phyloP scores from a whole-genome alignment of 2,329 filamentous ascomycete species.

The Cyphellophora europaea region DNA sequence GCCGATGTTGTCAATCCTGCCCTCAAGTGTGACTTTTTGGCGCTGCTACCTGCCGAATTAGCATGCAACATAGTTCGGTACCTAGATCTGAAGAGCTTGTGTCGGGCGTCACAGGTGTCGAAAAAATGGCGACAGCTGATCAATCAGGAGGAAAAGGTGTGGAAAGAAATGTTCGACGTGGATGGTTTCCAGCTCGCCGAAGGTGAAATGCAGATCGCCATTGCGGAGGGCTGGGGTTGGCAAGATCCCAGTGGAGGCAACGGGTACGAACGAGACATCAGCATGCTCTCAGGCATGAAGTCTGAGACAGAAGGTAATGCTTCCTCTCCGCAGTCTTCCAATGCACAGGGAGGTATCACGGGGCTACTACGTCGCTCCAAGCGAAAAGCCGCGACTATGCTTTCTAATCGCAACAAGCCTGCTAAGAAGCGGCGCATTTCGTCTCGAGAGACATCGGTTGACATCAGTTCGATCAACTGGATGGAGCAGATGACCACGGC shows the following conservation, averaged over 20 bases:
- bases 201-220: conserved; percentile 76
- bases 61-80: conserved; percentile 81
- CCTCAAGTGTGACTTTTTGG: conserved; percentile 86
- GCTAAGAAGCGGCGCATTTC: conserved; percentile 44
- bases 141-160: conserved; percentile 87
- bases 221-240: conserved; percentile 94
- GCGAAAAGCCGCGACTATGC: conserved; percentile 38
- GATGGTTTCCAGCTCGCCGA: conserved; percentile 72
- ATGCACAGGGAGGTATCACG: conserved; percentile 9
- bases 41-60: conserved; percentile 73
- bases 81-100: conserved; percentile 76
- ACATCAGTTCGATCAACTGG: conserved; percentile 34
- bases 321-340: conserved; percentile 9
- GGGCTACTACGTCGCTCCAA: conserved; percentile 28
- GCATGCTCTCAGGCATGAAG: conserved; percentile 35
- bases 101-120: conserved; percentile 83
- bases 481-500: conserved; percentile 43
- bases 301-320: conserved; percentile 27
- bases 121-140: conserved; percentile 87
- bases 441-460: conserved; percentile 30
- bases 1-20: conserved; percentile 88
- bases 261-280: conserved; percentile 74
- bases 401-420: conserved; percentile 41
- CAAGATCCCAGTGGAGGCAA: conserved; percentile 71
- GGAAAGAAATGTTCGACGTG: conserved; percentile 82